A percentile compares a stretch with the other conserved stretches of the same genome.
phyloP scores from a whole-genome alignment of 2,329 filamentous ascomycete species.

The Xylariaceae sp. region DNA sequence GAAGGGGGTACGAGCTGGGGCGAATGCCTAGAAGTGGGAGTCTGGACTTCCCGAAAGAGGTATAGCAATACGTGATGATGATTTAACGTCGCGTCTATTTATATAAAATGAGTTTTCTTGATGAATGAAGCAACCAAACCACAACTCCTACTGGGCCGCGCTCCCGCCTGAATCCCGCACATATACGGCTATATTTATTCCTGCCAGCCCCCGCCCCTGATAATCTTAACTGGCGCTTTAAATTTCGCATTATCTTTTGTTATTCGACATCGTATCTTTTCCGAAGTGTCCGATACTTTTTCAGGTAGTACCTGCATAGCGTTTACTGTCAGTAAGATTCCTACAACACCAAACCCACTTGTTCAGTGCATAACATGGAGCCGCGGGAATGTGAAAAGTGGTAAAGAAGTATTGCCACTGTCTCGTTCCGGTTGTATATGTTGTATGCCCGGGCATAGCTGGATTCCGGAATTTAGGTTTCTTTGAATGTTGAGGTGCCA shows the following conservation, averaged over 20 bases:
- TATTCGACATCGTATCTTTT: conserved; percentile 63
- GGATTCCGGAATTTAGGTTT: background rate
- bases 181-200: conserved; percentile 2
- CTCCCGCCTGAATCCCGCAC: background rate
- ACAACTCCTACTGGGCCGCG: background rate
- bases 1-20: conserved; percentile 74
- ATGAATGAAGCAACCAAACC: background rate
- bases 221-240: background rate
- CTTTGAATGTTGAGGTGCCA: conserved; percentile 2
- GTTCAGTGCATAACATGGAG: background rate
- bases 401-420: background rate
- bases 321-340: conserved; percentile 16
- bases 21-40: conserved; percentile 80
- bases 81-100: conserved; percentile 12
- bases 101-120: conserved; percentile 3
- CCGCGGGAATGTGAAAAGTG: background rate
- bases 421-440: background rate
- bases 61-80: conserved; percentile 21
- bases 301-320: conserved; percentile 72
- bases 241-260: background rate
- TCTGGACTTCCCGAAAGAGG: conserved; percentile 80
- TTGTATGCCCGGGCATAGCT: conserved; percentile 1
- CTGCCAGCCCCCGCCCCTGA: background rate
- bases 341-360: conserved; percentile 13
- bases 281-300: conserved; percentile 78